A percentile compares a stretch with the other conserved stretches of the same genome.
Evolutionary conservation across 257 asterid genomes (phyloP).

Genomic region (Ilex asprella): DNA sequence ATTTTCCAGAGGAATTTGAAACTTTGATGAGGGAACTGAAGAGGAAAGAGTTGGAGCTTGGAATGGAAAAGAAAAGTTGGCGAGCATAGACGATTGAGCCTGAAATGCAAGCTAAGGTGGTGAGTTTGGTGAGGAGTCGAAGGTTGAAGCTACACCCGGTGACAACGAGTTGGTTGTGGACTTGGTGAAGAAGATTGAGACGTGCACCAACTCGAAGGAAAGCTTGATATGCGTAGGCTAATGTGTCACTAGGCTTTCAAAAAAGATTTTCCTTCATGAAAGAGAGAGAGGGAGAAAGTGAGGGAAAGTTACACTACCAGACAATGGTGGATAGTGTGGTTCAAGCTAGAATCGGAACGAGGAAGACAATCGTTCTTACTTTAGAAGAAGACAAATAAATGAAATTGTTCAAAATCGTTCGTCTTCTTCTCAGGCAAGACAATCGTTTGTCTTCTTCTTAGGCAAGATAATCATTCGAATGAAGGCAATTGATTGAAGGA

Average conservation of each 20-base stretch:
- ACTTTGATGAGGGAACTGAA: conserved; percentile 16
- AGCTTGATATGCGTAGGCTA: not conserved
- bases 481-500: no score
- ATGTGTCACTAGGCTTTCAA: not conserved
- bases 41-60: conserved; percentile 13
- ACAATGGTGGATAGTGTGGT: no score
- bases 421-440: no score
- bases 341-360: no score
- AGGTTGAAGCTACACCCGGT: conserved; percentile 8
- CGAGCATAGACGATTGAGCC: conserved; percentile 14
- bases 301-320: no score
- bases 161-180: conserved; percentile 15
- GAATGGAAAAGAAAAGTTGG: conserved; percentile 12
- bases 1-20: conserved; percentile 3
- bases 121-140: conserved; percentile 20
- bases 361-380: no score
- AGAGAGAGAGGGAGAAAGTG: no score
- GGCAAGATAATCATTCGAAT: no score
- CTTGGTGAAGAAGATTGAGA: conserved; percentile 11
- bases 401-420: no score
- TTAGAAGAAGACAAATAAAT: no score
- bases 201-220: conserved; percentile 15
- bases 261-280: not conserved
- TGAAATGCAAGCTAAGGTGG: conserved; percentile 16
- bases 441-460: no score